A percentile compares a stretch with the other conserved stretches of the same genome.
Conservation (phyloP, 106 monocot genomes). For the Gastrodia elata region DNA sequence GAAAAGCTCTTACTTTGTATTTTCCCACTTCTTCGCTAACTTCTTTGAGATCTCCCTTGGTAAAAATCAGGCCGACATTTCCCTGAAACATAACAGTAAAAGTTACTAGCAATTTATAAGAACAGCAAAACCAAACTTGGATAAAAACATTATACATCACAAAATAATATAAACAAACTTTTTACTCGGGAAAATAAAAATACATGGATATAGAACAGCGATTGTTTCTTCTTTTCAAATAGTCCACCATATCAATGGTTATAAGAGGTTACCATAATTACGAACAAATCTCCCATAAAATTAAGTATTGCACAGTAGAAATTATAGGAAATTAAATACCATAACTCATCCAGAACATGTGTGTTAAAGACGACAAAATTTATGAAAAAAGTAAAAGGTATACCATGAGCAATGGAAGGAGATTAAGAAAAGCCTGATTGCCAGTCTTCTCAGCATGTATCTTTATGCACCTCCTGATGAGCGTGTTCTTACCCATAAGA, state of each 20-base stretch:
- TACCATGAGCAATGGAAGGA: slow-evolving; percentile 64
- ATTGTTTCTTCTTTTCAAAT: neutral
- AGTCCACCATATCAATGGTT: neutral
- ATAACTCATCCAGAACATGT: neutral
- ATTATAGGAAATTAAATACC: neutral
- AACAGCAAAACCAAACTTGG: neutral
- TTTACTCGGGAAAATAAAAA: neutral
- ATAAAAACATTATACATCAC: neutral
- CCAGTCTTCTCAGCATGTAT: slow-evolving; percentile 68
- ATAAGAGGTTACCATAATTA: neutral
- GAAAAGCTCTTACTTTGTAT: slow-evolving; percentile 43
- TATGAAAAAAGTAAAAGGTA: neutral
- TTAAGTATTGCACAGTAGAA: neutral
- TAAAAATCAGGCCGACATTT: slow-evolving; percentile 88
- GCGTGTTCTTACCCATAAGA: slow-evolving; percentile 90
- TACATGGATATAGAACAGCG: neutral
- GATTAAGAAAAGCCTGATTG: slow-evolving; percentile 44
- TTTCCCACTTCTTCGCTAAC: slow-evolving; percentile 80
- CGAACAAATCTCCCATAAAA: neutral
- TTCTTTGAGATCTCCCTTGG: slow-evolving; percentile 89
- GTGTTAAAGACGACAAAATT: neutral
- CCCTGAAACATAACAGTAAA: slow-evolving; percentile 24
- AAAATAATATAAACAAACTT: neutral
- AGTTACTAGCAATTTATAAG: neutral
- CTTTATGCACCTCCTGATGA: slow-evolving; percentile 78